phyloP scores from a whole-genome alignment of 139 green algal species.

The Micractinium conductrix region DNA sequence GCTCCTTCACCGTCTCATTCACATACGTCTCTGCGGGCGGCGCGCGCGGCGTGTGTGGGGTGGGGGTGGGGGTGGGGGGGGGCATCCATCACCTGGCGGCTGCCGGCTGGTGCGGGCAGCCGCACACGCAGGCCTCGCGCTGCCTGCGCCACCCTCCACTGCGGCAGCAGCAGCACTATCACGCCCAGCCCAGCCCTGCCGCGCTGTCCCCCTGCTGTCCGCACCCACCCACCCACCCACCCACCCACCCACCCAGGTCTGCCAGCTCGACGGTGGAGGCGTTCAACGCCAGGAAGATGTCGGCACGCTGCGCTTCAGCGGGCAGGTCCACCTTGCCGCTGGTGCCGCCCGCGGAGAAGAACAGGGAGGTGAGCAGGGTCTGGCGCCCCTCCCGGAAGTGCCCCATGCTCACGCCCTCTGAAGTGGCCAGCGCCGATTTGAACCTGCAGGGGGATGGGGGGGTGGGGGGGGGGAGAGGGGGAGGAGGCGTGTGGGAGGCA shows the following conservation, averaged over 20 bases:
- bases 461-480: neutral
- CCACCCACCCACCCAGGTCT: conserved; percentile 5
- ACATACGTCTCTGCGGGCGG: conserved; percentile 52
- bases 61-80: neutral
- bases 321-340: conserved; percentile 13
- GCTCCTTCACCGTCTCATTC: conserved; percentile 56
- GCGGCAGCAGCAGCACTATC: no score
- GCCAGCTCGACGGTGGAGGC: conserved; percentile 80
- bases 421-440: conserved; percentile 63
- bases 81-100: no score
- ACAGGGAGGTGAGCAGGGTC: no score
- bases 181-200: no score
- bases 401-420: conserved; percentile 70
- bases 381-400: conserved; percentile 71
- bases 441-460: conserved; percentile 62
- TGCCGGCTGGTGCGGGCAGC: no score
- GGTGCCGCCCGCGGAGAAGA: no score
- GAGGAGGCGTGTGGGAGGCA: neutral
- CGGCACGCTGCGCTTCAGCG: conserved; percentile 61
- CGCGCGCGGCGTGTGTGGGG: neutral
- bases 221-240: neutral
- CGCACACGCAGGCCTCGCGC: no score
- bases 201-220: no score
- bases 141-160: no score
- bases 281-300: conserved; percentile 92